Conservation (phyloP, 306 rosid species). For the Sesbania bispinosa region DNA sequence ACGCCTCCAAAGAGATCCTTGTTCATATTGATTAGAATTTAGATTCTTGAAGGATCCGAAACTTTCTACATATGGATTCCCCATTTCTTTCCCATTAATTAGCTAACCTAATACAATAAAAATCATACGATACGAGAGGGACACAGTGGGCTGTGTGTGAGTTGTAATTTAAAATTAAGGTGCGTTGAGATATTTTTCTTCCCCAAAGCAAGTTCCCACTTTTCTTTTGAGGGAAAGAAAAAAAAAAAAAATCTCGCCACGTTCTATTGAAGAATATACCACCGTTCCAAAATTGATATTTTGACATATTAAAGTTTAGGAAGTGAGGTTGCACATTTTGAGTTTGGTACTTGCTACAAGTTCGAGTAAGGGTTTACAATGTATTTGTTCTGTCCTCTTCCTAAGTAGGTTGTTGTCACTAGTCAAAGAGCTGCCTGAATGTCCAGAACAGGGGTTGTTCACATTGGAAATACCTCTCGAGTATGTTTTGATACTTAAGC, state of each 20-base stretch:
- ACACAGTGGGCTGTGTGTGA: slow-evolving; percentile 8
- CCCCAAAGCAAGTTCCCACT: background rate
- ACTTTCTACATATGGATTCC: background rate
- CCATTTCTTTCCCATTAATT: background rate
- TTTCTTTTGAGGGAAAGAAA: background rate
- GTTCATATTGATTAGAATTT: background rate
- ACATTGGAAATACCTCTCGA: background rate
- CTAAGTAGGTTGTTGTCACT: background rate
- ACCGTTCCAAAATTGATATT: background rate
- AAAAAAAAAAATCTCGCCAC: background rate
- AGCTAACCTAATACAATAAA: background rate
- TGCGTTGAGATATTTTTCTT: background rate
- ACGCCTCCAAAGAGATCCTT: background rate
- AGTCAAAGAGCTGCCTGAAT: background rate
- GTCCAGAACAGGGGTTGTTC: background rate
- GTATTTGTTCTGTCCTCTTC: background rate
- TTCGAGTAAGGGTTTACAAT: background rate
- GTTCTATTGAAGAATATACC: background rate
- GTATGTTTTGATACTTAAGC: background rate
- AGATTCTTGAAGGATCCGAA: background rate
- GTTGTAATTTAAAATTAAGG: slow-evolving; percentile 10
- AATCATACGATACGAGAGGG: background rate
- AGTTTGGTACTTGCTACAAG: background rate
- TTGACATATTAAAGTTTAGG: background rate
- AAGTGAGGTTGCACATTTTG: background rate